Conservation (phyloP, 177 flowering plant species). For the Telopea speciosissima region DNA sequence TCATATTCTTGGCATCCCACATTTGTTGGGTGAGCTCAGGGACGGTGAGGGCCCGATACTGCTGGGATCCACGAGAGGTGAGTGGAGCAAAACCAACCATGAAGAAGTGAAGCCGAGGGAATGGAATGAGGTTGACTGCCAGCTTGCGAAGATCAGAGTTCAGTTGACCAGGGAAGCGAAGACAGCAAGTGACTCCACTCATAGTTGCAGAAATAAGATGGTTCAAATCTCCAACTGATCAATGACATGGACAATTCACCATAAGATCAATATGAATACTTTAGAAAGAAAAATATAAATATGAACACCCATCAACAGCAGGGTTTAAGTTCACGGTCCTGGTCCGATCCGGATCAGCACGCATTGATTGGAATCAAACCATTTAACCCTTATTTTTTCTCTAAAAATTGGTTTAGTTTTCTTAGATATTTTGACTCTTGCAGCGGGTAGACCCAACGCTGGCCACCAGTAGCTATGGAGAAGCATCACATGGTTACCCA, state of each 20-base stretch:
- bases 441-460: too few species aligned
- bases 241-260: neutral
- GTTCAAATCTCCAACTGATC: constrained; percentile 61
- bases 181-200: constrained; percentile 71
- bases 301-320: too few species aligned
- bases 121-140: constrained; percentile 61
- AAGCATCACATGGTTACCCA: too few species aligned
- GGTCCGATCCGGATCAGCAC: too few species aligned
- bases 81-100: constrained; percentile 67
- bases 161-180: constrained; percentile 59
- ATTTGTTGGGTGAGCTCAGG: constrained; percentile 77
- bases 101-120: constrained; percentile 65
- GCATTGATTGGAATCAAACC: too few species aligned
- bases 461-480: too few species aligned
- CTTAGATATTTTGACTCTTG: too few species aligned
- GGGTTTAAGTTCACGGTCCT: too few species aligned
- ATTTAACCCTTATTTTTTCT: too few species aligned
- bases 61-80: constrained; percentile 68
- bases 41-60: constrained; percentile 61
- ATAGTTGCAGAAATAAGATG: constrained; percentile 57
- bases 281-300: too few species aligned
- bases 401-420: too few species aligned
- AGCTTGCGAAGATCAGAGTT: constrained; percentile 58
- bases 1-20: constrained; percentile 86
- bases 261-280: too few species aligned